phyloP scores from a whole-genome alignment of 192 early-diverging fungal genomes.

The Entomortierella parvispora region DNA sequence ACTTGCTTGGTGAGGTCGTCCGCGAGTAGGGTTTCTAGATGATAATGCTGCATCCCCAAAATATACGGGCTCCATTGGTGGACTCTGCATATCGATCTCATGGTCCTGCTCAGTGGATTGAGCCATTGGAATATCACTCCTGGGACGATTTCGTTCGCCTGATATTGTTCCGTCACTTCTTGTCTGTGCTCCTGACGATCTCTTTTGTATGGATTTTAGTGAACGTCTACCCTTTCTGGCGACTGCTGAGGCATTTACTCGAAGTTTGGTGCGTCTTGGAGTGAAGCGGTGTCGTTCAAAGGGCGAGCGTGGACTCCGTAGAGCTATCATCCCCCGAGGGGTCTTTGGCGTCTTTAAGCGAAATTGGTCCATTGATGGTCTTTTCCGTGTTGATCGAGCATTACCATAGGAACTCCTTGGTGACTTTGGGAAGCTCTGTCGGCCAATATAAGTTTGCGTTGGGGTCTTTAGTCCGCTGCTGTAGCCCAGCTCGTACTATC shows the following conservation, averaged over 20 bases:
- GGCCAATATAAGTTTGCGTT: not conserved
- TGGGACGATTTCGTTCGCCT: not conserved
- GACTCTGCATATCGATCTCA: too few species aligned
- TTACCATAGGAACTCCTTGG: not conserved
- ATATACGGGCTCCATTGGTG: too few species aligned
- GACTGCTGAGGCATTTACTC: constrained; percentile 35
- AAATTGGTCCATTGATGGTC: constrained; percentile 4
- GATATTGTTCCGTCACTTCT: not conserved
- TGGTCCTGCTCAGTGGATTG: too few species aligned
- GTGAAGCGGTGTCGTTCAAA: constrained; percentile 32
- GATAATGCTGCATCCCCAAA: too few species aligned
- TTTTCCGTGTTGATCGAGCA: not conserved
- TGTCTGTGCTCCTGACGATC: not conserved
- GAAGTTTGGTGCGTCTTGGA: constrained; percentile 10
- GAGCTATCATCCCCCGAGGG: not conserved
- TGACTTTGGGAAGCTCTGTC: not conserved
- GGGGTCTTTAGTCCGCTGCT: too few species aligned
- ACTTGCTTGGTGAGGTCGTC: not conserved
- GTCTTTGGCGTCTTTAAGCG: constrained; percentile 21
- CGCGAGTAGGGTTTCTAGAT: too few species aligned
- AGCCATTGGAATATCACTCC: not conserved
- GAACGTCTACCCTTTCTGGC: constrained; percentile 17
- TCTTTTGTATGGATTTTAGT: constrained; percentile 6
- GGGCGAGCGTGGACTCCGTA: constrained; percentile 26
- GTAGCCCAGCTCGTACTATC: too few species aligned